These are phyloP conservation scores for Phytophthora pistaciae DNA, from an alignment of 352 stramenopile species.

Conservation along the genomic window DNA sequence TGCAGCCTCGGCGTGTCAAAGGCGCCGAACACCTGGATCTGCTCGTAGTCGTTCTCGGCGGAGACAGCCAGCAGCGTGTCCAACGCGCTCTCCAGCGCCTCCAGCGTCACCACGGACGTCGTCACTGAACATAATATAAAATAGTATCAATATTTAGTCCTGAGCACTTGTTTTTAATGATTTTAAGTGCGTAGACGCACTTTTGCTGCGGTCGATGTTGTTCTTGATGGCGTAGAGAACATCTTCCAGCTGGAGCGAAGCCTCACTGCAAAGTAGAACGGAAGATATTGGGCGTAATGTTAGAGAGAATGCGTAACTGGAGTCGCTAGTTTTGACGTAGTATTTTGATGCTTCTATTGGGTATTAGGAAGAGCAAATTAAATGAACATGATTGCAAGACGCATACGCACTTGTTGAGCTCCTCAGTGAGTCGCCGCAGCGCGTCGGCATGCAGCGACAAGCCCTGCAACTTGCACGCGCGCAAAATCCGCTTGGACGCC, in stretches of 20 bases:
- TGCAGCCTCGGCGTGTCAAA: slow-evolving; percentile 78
- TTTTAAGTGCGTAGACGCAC: slow-evolving; percentile 41
- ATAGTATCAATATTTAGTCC: slow-evolving; percentile 5
- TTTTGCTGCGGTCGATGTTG: slow-evolving; percentile 90
- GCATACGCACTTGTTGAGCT: slow-evolving; percentile 66
- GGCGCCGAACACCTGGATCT: slow-evolving; percentile 86
- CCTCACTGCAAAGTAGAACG: slow-evolving; percentile 48
- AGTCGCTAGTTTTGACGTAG: neutral
- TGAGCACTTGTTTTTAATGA: neutral
- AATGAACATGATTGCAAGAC: slow-evolving; percentile 7
- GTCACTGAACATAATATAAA: slow-evolving; percentile 52
- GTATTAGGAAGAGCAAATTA: slow-evolving; percentile 11
- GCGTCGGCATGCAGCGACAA: slow-evolving; percentile 83
- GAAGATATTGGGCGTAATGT: slow-evolving; percentile 8
- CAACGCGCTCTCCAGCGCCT: slow-evolving; percentile 83
- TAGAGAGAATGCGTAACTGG: neutral
- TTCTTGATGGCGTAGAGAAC: slow-evolving; percentile 91
- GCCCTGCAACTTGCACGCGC: slow-evolving; percentile 86
- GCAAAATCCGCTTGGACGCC: slow-evolving; percentile 84
- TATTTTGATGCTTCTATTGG: slow-evolving; percentile 8
- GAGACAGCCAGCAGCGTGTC: slow-evolving; percentile 86
- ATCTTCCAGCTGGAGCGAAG: slow-evolving; percentile 81
- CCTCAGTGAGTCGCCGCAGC: slow-evolving; percentile 64
- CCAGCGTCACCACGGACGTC: slow-evolving; percentile 84
- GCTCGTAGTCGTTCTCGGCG: slow-evolving; percentile 81